Base-by-base conservation (phyloP, 2,329 filamentous ascomycete species). In the Clarireedia paspali region DNA sequence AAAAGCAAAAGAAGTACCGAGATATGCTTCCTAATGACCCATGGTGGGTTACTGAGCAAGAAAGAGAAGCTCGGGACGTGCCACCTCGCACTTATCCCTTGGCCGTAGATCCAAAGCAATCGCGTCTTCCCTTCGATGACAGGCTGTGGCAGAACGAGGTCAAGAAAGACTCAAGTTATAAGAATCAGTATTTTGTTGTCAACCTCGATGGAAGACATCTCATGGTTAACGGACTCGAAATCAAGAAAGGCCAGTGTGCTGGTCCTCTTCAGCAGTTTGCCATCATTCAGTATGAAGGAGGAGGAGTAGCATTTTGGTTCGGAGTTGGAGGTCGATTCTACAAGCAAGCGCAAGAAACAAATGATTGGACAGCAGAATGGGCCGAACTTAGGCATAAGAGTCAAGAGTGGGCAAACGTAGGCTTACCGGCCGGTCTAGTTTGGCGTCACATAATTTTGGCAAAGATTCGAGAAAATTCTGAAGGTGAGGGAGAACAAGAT, bases 251-350 rank as follows among this genome's bases (percentile, higher is more conserved):
- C 4, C 54, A 58, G 5, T 58, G 67, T 50, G 67, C 66, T 12
- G 67, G 67, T 2, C 67, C 67, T 3, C 47, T 69, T 15, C 66
- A 66, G 10, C 36, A 39, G 14, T 69, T 69, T 49, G 67, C 65
- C 3, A 54, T 68, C 20, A 67, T 68, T 17, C 58, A 64, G 38
- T 59, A 46, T 27, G 62, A 64, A 27, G 65, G 64, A 7, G 57
- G 58, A 6, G 64, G 66, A 36, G 39, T 67, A 9, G 51, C 60
- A 38, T 68, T 68, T 23, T 68, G 66, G 66, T 64, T 55, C 53
- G 66, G 66, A 4, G 34, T 51, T 9, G 47, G 46, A 6, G 66
- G 66, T 17, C 56, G 63, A 14, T 54, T 62, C 27, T 61, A 56
- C 47, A n/a, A 50, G 34, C 36, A 55, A 30, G 46, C 46, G 2